phyloP scores from a whole-genome alignment of 2,329 filamentous ascomycete species.

The Phyllosticta citrichinensis region DNA sequence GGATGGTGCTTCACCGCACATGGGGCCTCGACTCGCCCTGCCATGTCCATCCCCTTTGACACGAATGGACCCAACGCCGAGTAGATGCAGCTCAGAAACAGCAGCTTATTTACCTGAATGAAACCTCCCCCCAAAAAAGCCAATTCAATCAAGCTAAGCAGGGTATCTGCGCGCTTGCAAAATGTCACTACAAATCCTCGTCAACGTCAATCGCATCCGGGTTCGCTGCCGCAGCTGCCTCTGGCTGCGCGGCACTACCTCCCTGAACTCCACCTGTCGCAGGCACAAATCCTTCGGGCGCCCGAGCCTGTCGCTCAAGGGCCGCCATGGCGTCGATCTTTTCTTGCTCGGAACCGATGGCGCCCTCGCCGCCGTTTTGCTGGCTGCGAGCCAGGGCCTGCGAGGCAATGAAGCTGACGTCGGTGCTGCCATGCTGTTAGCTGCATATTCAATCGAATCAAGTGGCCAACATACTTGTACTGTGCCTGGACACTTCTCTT shows the following conservation, averaged over 20 bases:
- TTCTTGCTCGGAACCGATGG: conserved; percentile 32
- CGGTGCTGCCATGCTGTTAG: conserved; percentile 50
- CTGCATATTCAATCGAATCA: background rate
- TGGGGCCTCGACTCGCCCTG: background rate
- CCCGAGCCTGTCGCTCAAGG: conserved; percentile 77
- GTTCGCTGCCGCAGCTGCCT: conserved; percentile 48
- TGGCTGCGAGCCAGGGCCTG: conserved; percentile 82
- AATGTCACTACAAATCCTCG: conserved; percentile 27
- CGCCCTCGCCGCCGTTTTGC: conserved; percentile 38
- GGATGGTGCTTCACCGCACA: background rate
- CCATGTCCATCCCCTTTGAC: background rate
- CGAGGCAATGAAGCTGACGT: conserved; percentile 96
- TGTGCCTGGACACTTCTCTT: conserved; percentile 95
- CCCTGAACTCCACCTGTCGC: conserved; percentile 65
- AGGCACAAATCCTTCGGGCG: conserved; percentile 83
- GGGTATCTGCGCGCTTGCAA: conserved; percentile 6
- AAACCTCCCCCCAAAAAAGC: background rate
- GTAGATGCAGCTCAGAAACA: background rate
- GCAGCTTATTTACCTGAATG: background rate
- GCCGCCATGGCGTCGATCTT: conserved; percentile 77
- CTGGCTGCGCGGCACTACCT: conserved; percentile 25
- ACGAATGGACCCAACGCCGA: background rate
- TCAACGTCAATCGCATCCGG: conserved; percentile 81
- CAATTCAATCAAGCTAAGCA: conserved; percentile 6
- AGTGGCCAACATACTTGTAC: conserved; percentile 58